Evolutionary conservation across 805 yeast species (phyloP), one percentile per base, ranked within the genome.

Genomic region (Ogataea ganodermae): DNA sequence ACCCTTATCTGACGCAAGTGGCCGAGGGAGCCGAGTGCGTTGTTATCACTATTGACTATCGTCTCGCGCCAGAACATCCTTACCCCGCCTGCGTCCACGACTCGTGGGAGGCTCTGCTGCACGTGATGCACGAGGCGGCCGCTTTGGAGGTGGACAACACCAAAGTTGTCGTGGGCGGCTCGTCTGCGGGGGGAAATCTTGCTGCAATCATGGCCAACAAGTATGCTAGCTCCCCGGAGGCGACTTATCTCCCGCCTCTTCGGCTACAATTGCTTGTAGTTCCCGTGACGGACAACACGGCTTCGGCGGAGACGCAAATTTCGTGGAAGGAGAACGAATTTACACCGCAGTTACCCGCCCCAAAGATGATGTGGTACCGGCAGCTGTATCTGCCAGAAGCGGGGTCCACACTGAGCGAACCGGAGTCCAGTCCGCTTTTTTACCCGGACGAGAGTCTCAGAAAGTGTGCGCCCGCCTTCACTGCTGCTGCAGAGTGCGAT

Each of bases 41-140:
- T 17, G 56, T 73, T 8, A 61, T 76, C 4, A 62, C 71, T 9
- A 74, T 76, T 17, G 79, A 76, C 55, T 77, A 77, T 57, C 51
- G 80, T 32, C 59, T 75, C 44, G 80, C 80, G 0, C 81, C 81
- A 3, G 79, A 76, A 55, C 51, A 62, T 54, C 74, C 74, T 22
- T 76, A 63, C 57, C 81, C 81, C 4, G 76, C 78, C n/a, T 66
- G 73, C 35, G 68, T 72, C 2, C 68, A 75, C 9, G 80, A 75
- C 60, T 56, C 73, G 13, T 72, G 62, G 49, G 70, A 67, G 45
- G 59, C 77, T 3, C 52, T 65, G 13, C 13, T 69, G 16, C 70
- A 66, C 58, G 59, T 60, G 21, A 52, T 57, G 55, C 55, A 56
- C 12, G 60, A 60, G 4, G 52, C 60, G 10, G 60, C 56, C 27